Evolutionary conservation across 805 yeast genomes (phyloP).

Genomic region (Blastobotrys americana): DNA sequence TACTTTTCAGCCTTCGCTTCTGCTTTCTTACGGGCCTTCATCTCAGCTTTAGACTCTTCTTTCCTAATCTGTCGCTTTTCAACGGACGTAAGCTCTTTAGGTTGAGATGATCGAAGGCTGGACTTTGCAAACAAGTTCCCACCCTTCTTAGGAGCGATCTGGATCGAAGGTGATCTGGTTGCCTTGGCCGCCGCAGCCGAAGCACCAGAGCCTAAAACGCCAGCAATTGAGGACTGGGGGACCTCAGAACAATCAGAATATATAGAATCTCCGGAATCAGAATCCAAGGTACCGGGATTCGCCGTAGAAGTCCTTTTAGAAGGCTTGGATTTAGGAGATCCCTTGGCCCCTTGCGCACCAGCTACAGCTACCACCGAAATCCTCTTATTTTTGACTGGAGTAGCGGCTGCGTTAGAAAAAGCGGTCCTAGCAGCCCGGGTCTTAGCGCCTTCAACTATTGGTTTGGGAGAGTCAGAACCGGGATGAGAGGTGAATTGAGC

Average conservation of each 20-base stretch:
- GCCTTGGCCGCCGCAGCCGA: constrained; percentile 2
- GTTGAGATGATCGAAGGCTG: neutral
- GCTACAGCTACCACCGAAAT: neutral
- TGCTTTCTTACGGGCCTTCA: neutral
- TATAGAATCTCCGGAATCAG: neutral
- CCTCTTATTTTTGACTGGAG: neutral
- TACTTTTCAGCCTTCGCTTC: neutral
- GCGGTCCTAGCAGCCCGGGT: constrained; percentile 4
- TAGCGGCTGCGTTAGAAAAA: constrained; percentile 1
- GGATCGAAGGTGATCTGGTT: neutral
- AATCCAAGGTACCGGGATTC: neutral
- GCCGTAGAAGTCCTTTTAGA: neutral
- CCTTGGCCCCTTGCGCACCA: neutral
- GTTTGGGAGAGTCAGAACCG: neutral
- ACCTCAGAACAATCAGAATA: constrained; percentile 6
- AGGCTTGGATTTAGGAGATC: neutral
- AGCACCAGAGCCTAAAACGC: neutral
- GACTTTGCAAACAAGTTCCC: neutral
- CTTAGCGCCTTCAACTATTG: constrained; percentile 1
- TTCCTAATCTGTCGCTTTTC: constrained; percentile 9
- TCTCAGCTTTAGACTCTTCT: neutral
- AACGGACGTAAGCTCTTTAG: neutral
- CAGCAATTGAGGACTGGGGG: neutral
- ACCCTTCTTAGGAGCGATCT: neutral
- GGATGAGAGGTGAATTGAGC: neutral